Evolutionary conservation across 2,329 filamentous ascomycete species (phyloP).

Genomic region (Endothia cerciana): DNA sequence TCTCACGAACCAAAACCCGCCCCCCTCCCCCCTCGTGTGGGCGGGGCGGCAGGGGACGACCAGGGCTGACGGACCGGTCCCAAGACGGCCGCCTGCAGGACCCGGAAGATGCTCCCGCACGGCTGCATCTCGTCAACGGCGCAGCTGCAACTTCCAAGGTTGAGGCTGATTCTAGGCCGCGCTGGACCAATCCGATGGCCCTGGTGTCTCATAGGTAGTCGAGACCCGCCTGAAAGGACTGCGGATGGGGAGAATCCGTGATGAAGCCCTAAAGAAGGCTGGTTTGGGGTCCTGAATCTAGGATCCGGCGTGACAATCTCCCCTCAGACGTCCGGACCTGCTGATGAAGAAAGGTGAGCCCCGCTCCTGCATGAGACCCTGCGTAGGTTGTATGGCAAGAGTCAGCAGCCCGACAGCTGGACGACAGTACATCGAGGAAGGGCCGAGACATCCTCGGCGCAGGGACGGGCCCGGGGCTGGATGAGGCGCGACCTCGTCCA

Average conservation of each 20-base stretch:
- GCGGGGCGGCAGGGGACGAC: not conserved
- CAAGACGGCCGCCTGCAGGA: conserved; percentile 13
- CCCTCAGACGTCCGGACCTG: too few relatives aligned
- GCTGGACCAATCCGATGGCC: not conserved
- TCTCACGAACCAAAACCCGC: not conserved
- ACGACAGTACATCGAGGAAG: not conserved
- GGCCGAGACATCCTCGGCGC: not conserved
- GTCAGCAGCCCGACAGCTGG: not conserved
- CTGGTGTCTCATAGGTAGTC: not conserved
- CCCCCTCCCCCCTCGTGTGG: not conserved
- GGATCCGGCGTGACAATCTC: too few relatives aligned
- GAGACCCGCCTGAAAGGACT: not conserved
- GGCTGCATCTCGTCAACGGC: conserved; percentile 5
- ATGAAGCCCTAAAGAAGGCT: not conserved
- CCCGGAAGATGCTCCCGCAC: conserved; percentile 15
- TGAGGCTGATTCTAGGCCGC: conserved; percentile 1
- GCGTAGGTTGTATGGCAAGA: not conserved
- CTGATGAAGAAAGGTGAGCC: not conserved
- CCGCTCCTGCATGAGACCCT: not conserved
- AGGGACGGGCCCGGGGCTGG: not conserved
- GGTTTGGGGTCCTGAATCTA: not conserved
- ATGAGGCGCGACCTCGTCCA: not conserved
- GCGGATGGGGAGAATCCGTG: conserved; percentile 4
- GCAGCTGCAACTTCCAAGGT: not conserved
- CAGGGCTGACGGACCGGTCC: conserved; percentile 12